These are phyloP conservation scores for Epithele typhae DNA, from an alignment of 768 basidiomycete genomes.

Conservation along the genomic window DNA sequence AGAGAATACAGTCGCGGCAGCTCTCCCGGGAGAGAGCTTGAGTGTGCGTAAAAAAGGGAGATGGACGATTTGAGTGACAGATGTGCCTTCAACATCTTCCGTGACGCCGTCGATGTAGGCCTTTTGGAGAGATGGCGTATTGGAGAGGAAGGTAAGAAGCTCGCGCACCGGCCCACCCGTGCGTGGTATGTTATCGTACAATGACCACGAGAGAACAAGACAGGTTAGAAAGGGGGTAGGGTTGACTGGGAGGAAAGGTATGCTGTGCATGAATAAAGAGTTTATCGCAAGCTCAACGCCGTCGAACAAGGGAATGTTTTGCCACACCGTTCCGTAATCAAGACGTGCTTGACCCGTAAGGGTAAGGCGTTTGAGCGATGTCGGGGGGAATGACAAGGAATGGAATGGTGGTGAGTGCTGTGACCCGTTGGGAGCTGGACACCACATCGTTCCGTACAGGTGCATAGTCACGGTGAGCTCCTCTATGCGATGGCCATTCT, in stretches of 20 bases:
- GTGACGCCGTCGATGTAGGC: neutral
- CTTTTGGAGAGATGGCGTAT: neutral
- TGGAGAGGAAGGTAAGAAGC: neutral
- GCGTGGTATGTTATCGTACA: too few relatives aligned
- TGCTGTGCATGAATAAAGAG: neutral
- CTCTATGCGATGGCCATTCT: too few relatives aligned
- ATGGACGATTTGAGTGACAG: too few relatives aligned
- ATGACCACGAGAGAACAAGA: too few relatives aligned
- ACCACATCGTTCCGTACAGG: too few relatives aligned
- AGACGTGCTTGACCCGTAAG: neutral
- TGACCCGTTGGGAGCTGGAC: neutral
- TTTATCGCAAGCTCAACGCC: neutral
- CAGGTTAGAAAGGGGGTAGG: neutral
- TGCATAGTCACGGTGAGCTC: neutral
- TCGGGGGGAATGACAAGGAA: neutral
- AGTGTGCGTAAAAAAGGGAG: too few relatives aligned
- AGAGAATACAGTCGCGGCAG: too few relatives aligned
- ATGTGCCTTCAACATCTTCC: too few relatives aligned
- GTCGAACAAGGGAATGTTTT: neutral
- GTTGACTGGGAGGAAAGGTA: neutral
- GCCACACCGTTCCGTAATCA: neutral
- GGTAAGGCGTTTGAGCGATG: neutral
- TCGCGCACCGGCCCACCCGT: neutral
- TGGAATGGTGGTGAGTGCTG: neutral
- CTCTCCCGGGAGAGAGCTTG: too few relatives aligned